Evolutionary conservation across 2,329 filamentous ascomycete genomes (phyloP).

Genomic region (Pseudogymnoascus sp.): DNA sequence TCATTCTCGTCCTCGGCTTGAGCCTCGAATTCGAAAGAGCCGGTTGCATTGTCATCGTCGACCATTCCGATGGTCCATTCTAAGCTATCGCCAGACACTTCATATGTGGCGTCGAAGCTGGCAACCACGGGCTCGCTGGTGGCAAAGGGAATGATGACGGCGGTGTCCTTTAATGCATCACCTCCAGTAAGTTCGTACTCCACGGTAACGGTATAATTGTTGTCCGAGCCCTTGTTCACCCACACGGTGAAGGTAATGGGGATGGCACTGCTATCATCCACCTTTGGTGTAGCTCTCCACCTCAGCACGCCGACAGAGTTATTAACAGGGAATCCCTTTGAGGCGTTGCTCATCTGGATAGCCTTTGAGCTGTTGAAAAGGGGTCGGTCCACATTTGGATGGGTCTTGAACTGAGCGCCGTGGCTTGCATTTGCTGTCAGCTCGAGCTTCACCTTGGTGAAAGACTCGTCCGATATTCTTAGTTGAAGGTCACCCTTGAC

Average conservation of each 20-base stretch:
- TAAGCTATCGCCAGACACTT: conserved; percentile 83
- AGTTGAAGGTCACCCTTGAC: conserved; percentile 90
- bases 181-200: conserved; percentile 89
- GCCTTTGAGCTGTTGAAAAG: conserved; percentile 74
- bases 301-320: conserved; percentile 87
- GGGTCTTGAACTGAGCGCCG: conserved; percentile 85
- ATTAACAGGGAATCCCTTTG: conserved; percentile 88
- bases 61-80: conserved; percentile 91
- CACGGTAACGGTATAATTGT: conserved; percentile 81
- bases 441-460: conserved; percentile 86
- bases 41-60: conserved; percentile 71
- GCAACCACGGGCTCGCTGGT: conserved; percentile 80
- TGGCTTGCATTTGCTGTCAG: conserved; percentile 68
- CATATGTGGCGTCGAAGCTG: conserved; percentile 89
- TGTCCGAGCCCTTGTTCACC: conserved; percentile 79
- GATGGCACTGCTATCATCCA: conserved; percentile 69
- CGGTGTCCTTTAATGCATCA: conserved; percentile 73
- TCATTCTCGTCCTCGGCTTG: conserved; percentile 80
- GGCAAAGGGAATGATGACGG: conserved; percentile 78
- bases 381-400: conserved; percentile 90
- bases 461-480: conserved; percentile 75
- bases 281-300: conserved; percentile 80
- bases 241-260: conserved; percentile 96
- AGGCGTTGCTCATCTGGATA: conserved; percentile 83
- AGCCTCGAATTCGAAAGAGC: conserved; percentile 93